Evolutionary conservation across 2,329 filamentous ascomycete species (phyloP).

Genomic region (Magnaporthiopsis rhizophila): DNA sequence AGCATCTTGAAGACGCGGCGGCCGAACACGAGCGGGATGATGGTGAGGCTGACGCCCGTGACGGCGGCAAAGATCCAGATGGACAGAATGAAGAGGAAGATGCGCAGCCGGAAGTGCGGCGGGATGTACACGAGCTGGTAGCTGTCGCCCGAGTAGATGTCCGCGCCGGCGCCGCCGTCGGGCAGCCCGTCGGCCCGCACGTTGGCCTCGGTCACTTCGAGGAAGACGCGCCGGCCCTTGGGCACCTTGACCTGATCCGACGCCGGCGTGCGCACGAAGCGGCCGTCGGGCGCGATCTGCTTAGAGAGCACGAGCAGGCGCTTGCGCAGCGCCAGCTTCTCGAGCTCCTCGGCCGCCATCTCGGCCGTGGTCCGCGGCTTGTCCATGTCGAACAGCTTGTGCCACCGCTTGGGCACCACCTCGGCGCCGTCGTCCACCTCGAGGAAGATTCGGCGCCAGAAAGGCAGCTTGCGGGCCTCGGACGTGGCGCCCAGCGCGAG

Average conservation of each 20-base stretch:
- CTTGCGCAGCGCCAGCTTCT: slow-evolving; percentile 31
- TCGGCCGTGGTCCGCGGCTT: slow-evolving; percentile 29
- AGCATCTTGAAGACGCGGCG: slow-evolving; percentile 66
- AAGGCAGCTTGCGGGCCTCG: slow-evolving; percentile 23
- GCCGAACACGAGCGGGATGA: slow-evolving; percentile 79
- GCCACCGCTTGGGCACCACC: slow-evolving; percentile 50
- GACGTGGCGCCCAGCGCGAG: slow-evolving; percentile 37
- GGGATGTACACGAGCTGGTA: slow-evolving; percentile 75
- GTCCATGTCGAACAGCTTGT: slow-evolving; percentile 41
- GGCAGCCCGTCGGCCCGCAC: slow-evolving; percentile 48
- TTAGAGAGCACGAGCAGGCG: slow-evolving; percentile 35
- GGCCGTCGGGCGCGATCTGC: slow-evolving; percentile 61
- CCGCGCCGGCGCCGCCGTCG: slow-evolving; percentile 15
- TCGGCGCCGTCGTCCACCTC: slow-evolving; percentile 31
- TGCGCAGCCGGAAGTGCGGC: slow-evolving; percentile 70
- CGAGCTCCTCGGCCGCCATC: slow-evolving; percentile 27
- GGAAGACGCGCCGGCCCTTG: slow-evolving; percentile 73
- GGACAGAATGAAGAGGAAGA: slow-evolving; percentile 77
- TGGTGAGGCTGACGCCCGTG: slow-evolving; percentile 77
- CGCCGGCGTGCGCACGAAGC: slow-evolving; percentile 84
- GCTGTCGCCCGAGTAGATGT: slow-evolving; percentile 48
- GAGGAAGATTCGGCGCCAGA: slow-evolving; percentile 37
- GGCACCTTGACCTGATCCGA: slow-evolving; percentile 93
- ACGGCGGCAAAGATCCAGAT: slow-evolving; percentile 91
- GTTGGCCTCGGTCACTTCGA: slow-evolving; percentile 64